Conservation (phyloP, 2,329 filamentous ascomycete genomes). For the Coleophoma cylindrospora region DNA sequence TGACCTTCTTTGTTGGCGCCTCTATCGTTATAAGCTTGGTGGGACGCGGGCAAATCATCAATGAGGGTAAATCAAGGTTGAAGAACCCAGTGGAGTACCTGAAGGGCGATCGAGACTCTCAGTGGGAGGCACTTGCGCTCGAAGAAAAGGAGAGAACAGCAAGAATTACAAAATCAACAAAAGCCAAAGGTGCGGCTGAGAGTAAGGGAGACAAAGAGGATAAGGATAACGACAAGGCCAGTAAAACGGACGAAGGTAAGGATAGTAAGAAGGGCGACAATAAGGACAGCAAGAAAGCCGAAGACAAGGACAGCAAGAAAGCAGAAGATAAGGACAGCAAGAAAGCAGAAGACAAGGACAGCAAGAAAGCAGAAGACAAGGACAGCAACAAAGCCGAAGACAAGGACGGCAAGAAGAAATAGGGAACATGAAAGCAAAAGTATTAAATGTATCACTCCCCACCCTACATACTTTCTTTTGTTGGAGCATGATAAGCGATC, state of each 20-base stretch:
- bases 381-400: background rate
- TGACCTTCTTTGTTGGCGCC: slow-evolving; percentile 83
- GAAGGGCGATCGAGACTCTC: slow-evolving; percentile 19
- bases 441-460: background rate
- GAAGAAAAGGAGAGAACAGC: slow-evolving; percentile 21
- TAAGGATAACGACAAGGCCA: slow-evolving; percentile 1
- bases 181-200: slow-evolving; percentile 6
- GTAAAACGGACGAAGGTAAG: slow-evolving; percentile 14
- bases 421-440: no score
- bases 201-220: slow-evolving; percentile 4
- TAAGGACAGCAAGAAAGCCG: slow-evolving; percentile 6
- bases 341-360: slow-evolving; percentile 5
- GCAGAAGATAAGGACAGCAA: slow-evolving; percentile 1
- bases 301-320: background rate
- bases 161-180: slow-evolving; percentile 5
- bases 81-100: slow-evolving; percentile 22
- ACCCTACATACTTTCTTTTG: background rate
- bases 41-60: slow-evolving; percentile 62
- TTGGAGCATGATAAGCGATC: no score
- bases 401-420: no score
- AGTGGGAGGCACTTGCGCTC: slow-evolving; percentile 22
- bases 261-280: slow-evolving; percentile 38
- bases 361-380: slow-evolving; percentile 9
- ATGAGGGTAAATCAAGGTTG: slow-evolving; percentile 19
- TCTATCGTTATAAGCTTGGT: slow-evolving; percentile 78